These are phyloP conservation scores for Geranium brycei DNA, from an alignment of 345 rosid species.

Conservation along the genomic window DNA sequence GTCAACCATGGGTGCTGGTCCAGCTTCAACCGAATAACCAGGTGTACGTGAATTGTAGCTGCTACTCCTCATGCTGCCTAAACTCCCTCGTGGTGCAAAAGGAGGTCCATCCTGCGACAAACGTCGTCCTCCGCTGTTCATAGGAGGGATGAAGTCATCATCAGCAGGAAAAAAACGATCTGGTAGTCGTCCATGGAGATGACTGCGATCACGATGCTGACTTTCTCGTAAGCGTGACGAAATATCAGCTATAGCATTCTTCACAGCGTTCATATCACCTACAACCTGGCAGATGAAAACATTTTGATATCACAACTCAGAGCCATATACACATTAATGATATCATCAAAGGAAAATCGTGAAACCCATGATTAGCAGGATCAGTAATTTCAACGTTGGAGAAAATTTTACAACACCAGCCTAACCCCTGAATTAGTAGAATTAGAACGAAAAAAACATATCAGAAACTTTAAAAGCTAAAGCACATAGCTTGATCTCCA, in stretches of 20 bases:
- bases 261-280: slow-evolving; percentile 70
- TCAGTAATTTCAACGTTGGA: background rate
- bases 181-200: slow-evolving; percentile 64
- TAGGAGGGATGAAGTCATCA: slow-evolving; percentile 63
- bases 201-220: slow-evolving; percentile 85
- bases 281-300: slow-evolving; percentile 44
- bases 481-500: background rate
- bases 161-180: slow-evolving; percentile 49
- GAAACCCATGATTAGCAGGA: too few species aligned
- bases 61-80: slow-evolving; percentile 35
- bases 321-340: background rate
- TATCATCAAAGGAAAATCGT: background rate
- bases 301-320: background rate
- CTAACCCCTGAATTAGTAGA: background rate
- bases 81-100: slow-evolving; percentile 41
- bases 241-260: slow-evolving; percentile 61
- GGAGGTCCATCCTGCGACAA: slow-evolving; percentile 39
- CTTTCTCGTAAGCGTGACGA: slow-evolving; percentile 89
- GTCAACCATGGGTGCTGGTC: slow-evolving; percentile 37
- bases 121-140: slow-evolving; percentile 38
- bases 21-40: slow-evolving; percentile 35
- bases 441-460: background rate
- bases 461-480: background rate
- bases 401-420: background rate
- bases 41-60: slow-evolving; percentile 44